Base-by-base conservation (phyloP, 768 basidiomycete species). In the Pleurotus platypus region DNA sequence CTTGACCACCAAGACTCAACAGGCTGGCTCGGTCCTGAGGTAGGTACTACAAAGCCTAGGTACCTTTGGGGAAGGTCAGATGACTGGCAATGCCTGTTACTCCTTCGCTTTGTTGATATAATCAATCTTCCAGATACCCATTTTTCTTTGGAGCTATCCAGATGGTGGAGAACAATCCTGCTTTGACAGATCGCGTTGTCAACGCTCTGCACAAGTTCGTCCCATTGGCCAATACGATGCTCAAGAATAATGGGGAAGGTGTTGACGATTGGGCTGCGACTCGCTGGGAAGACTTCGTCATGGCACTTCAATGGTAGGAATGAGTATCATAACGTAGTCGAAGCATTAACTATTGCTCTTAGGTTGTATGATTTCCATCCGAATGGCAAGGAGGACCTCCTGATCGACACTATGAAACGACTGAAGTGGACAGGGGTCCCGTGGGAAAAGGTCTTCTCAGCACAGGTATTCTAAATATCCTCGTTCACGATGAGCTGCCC, bases 81-180 rank as follows among this genome's bases (percentile, higher is more conserved):
- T 3, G 11, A 16, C 11, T 18, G 2, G 16, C 7, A 4, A 8
- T 37, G 38, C 22, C 26, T 18, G 8, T 4, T 26, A 26, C 5
- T 26, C 24, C 24, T 26, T 26, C 24, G 24, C 24, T 26, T 26
- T 26, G 4, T 26, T 26, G 24, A 55, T 16, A 3, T 39, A 16
- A 3, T 2, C 6, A 6, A 16, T 5, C 49, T 43, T 11, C 8
- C n/a, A 78, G 80, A 56, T 82, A 82, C 58, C 81, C 82, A 0
- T 83, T 82, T 69, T 74, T 84, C 64, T 80, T 83, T 58, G 81
- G 81, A 12, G 82, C 80, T 2, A 82, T 82, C 26, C 81, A 83
- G 68, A 79, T 82, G 76, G 74, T 75, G 1, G 82, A 83, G 62
- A 69, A 67, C 43, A 62, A 81, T 61, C 70, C 79, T 1, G 63